Conservation (phyloP, 139 green algal species). For the Chlorella sp. region DNA sequence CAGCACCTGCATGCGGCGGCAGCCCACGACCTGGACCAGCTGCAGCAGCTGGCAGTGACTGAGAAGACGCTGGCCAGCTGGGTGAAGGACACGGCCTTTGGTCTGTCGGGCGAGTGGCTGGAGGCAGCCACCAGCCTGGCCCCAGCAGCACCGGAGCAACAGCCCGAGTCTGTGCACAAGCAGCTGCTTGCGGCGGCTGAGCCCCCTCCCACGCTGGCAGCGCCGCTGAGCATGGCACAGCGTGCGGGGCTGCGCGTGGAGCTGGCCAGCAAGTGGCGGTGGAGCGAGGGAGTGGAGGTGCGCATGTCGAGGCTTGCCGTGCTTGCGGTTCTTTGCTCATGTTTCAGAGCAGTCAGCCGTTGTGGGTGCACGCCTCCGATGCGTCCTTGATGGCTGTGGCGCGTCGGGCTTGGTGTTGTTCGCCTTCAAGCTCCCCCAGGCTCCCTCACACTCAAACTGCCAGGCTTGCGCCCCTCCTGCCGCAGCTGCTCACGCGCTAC, state of each 20-base stretch:
- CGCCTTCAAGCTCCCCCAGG: background rate
- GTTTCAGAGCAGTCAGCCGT: no score
- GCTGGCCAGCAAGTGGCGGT: conserved; percentile 7
- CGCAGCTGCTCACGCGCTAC: conserved; percentile 27
- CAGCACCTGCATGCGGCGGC: conserved; percentile 7
- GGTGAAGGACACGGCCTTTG: conserved; percentile 23
- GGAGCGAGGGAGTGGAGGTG: conserved; percentile 24
- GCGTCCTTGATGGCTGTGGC: background rate
- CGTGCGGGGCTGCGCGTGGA: conserved; percentile 6
- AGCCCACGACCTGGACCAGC: conserved; percentile 23
- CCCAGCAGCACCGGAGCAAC: background rate
- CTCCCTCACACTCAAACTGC: background rate
- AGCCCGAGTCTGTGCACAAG: background rate
- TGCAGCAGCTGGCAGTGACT: conserved; percentile 39
- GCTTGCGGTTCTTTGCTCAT: no score
- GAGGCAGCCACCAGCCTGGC: conserved; percentile 26
- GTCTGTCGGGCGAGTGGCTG: conserved; percentile 5
- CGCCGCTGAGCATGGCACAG: conserved; percentile 28
- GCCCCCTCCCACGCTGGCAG: background rate
- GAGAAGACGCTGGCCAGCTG: conserved; percentile 31
- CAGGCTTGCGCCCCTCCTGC: background rate
- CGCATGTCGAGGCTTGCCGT: background rate
- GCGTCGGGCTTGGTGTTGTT: background rate
- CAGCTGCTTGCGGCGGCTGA: background rate
- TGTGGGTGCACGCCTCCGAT: no score